Percentiles rank a stretch among this genome's conserved stretches.
Evolutionary conservation across 176 grass and related monocot genomes (phyloP).

Genomic region (Zea luxurians): DNA sequence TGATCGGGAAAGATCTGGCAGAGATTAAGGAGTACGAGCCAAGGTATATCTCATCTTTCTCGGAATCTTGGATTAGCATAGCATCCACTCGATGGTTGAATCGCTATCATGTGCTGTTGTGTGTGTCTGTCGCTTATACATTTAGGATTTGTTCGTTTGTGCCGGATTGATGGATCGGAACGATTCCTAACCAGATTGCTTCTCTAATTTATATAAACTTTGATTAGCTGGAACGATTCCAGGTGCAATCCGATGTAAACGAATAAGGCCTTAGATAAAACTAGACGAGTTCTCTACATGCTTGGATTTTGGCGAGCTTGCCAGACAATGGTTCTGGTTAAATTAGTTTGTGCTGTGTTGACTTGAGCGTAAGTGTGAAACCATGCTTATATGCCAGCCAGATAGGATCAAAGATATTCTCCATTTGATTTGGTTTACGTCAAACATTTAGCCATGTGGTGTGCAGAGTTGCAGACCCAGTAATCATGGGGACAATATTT

Average conservation of each 20-base stretch:
- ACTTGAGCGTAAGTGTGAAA: constrained; percentile 35
- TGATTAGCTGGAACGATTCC: too few relatives aligned
- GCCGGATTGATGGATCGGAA: too few relatives aligned
- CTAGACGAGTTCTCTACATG: constrained; percentile 28
- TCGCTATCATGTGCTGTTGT: constrained; percentile 2
- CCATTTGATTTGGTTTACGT: constrained; percentile 26
- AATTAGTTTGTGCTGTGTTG: background rate
- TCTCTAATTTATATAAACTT: too few relatives aligned
- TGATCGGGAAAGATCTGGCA: constrained; percentile 79
- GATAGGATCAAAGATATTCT: constrained; percentile 2
- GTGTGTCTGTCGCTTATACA: background rate
- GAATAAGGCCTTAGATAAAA: too few relatives aligned
- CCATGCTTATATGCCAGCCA: constrained; percentile 22
- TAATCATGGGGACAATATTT: background rate
- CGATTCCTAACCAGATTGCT: too few relatives aligned
- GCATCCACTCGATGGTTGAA: background rate
- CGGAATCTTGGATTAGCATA: background rate
- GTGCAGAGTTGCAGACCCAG: background rate
- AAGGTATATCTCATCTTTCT: constrained; percentile 53
- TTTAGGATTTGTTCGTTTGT: too few relatives aligned
- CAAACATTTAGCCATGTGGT: background rate
- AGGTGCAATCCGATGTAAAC: too few relatives aligned
- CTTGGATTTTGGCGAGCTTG: background rate
- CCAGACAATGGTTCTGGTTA: constrained; percentile 14
- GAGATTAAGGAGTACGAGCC: constrained; percentile 78